Percentiles rank a stretch among this genome's conserved stretches.
phyloP scores from a whole-genome alignment of 495 filamentous ascomycete species.

The Aspergillus funiculosus region DNA sequence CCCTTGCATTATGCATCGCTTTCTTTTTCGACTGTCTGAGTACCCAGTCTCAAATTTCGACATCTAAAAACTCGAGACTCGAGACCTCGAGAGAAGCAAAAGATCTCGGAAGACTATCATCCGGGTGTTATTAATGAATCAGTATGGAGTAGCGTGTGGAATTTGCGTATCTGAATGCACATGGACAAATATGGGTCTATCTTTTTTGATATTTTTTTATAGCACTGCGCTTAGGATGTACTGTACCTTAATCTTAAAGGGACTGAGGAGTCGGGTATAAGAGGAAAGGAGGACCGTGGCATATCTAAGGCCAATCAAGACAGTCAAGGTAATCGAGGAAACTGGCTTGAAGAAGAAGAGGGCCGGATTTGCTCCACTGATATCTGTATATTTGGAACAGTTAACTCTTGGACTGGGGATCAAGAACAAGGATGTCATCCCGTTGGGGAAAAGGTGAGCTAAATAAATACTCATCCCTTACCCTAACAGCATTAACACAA shows the following conservation, averaged over 20 bases:
- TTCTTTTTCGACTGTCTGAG: too few species aligned
- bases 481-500: too few species aligned
- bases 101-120: slow-evolving; percentile 21
- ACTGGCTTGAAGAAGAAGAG: background rate
- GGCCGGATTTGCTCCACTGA: slow-evolving; percentile 2
- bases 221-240: background rate
- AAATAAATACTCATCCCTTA: too few species aligned
- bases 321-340: background rate
- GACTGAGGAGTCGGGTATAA: background rate
- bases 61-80: too few species aligned
- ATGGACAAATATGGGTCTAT: background rate
- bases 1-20: slow-evolving; percentile 15
- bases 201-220: background rate
- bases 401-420: slow-evolving; percentile 1
- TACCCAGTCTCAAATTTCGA: too few species aligned
- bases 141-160: background rate
- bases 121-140: slow-evolving; percentile 16
- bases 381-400: slow-evolving; percentile 6
- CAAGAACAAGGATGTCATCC: slow-evolving; percentile 2
- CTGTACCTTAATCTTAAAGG: background rate
- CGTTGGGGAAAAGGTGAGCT: background rate
- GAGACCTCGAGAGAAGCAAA: background rate
- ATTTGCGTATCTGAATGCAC: background rate
- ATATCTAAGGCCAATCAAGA: background rate
- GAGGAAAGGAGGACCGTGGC: background rate